Evolutionary conservation across 331 rosid genomes (phyloP).

Genomic region (Quercus lobata): DNA sequence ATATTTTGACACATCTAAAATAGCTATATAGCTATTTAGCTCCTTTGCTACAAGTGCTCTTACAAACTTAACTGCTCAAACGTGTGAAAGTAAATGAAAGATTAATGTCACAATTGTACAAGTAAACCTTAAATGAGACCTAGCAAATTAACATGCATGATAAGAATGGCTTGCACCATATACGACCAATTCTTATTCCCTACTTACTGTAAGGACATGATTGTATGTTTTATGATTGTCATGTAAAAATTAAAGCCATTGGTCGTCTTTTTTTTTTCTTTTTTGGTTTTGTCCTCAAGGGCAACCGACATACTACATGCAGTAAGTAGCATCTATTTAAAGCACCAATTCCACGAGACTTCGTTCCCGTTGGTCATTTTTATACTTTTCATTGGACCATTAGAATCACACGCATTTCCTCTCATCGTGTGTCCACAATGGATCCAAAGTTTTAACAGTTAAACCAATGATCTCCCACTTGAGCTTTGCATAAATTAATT

Average conservation of each 20-base stretch:
- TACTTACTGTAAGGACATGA: slow-evolving; percentile 3
- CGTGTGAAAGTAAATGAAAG: background rate
- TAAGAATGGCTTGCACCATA: background rate
- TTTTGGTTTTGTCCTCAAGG: background rate
- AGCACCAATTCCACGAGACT: background rate
- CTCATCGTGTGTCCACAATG: background rate
- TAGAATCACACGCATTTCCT: background rate
- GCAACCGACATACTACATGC: background rate
- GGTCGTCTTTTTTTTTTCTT: background rate
- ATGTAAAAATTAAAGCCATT: background rate
- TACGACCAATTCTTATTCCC: background rate
- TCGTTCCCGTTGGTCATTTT: background rate
- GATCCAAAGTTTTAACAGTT: background rate
- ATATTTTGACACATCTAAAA: no score
- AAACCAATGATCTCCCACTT: background rate
- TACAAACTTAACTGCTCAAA: no score
- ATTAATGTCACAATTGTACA: background rate
- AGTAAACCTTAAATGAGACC: slow-evolving; percentile 8
- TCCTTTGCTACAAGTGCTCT: no score
- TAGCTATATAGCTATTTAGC: no score
- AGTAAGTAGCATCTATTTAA: background rate
- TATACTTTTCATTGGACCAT: background rate
- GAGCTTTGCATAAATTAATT: background rate
- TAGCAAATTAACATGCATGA: background rate
- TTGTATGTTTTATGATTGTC: background rate